These are phyloP conservation scores for Sugiyamaella smithiae DNA, from an alignment of 805 yeast species.

Conservation along the genomic window DNA sequence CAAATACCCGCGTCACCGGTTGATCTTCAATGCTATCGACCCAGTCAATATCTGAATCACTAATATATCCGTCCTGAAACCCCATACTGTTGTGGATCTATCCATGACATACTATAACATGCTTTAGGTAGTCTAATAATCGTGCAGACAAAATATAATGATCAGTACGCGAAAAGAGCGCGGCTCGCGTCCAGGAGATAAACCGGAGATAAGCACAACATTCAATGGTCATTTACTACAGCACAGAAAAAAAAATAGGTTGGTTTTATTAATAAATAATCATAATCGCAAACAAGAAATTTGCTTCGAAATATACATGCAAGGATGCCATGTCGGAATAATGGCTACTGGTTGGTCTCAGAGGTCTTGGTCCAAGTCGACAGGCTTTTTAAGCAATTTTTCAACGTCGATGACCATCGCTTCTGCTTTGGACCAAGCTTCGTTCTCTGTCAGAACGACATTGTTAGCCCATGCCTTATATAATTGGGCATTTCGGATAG, in stretches of 20 bases:
- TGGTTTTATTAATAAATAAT: too few species aligned
- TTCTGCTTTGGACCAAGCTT: neutral
- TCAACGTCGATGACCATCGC: neutral
- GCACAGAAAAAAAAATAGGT: too few species aligned
- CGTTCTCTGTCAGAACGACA: neutral
- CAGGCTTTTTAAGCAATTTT: too few species aligned
- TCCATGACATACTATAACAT: too few species aligned
- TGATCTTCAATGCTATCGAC: neutral
- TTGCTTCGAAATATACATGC: too few species aligned
- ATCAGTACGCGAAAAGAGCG: neutral
- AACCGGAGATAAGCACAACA: conserved; percentile 3
- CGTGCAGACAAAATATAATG: too few species aligned
- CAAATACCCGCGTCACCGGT: neutral
- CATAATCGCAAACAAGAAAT: too few species aligned
- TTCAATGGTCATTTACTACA: too few species aligned
- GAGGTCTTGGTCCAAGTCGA: too few species aligned
- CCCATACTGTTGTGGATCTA: neutral
- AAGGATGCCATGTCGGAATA: too few species aligned
- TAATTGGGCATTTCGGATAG: neutral
- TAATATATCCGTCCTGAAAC: conserved; percentile 1
- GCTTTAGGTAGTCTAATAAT: too few species aligned
- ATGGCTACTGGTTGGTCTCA: too few species aligned
- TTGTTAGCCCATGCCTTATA: neutral
- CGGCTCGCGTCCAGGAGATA: neutral
- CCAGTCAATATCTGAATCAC: conserved; percentile 2